Base-by-base conservation (phyloP, 2,329 filamentous ascomycete species). In the Fusarium sp. region DNA sequence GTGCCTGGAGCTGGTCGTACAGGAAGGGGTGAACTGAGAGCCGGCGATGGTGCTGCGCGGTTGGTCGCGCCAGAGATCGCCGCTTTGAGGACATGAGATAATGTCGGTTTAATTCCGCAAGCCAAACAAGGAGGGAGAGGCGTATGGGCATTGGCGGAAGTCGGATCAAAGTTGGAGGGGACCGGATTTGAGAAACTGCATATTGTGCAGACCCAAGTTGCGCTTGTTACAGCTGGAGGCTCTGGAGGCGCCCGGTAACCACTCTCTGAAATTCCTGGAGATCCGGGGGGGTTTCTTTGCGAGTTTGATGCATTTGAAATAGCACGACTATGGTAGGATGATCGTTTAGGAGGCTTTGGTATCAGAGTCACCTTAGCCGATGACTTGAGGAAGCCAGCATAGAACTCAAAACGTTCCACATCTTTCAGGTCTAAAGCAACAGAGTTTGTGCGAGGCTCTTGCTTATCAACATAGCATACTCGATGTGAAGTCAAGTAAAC, bases 401-500 rank as follows among this genome's bases (percentile, higher is more conserved):
- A 97, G 81, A 94, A 94, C 71, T 99, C 96, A 75, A 91, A 91
- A 71, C 92, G 89, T 74, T 99, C 96, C 44, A 99, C 89, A 77
- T 97, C 92, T 77, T 94, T 97, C 56, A 99, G 83, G 71, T 97
- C 92, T 55, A 99, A 85, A 17, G 93, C 92, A 33, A 94, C 88
- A 0, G 94, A 97, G 78, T 93, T 89, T 76, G 92, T 92, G 67
- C 95, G 88, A 17, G 96, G 94, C 68, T 98, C 92, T 33, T 89
- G 87, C 75, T 94, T 92, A 77, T 98, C 94, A 69, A 99, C 93
- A 78, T 98, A 99, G 83, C 95, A 99, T 65, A 94, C 90, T 54
- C 96, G 92, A 80, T 98, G 95, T 10, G 96, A 97, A 19, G 96
- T 99, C 80, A 99, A 81, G 79, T 99, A 99, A 57, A 96, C 94